These are phyloP conservation scores for Wallacemonas sp. DNA, from an alignment of 208 protist species.

Conservation along the genomic window DNA sequence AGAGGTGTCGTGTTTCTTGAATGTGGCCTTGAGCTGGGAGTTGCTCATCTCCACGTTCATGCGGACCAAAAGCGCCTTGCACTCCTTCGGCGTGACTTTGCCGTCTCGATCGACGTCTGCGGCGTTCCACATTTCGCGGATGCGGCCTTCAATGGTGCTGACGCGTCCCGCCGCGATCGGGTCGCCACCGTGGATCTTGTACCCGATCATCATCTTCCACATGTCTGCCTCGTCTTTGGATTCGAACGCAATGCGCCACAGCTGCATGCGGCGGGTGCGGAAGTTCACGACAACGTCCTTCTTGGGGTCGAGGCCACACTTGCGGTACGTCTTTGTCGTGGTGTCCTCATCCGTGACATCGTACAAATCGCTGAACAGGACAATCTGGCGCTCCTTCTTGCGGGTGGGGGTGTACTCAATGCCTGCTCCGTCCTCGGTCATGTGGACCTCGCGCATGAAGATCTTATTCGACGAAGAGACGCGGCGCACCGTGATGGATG, in stretches of 20 bases:
- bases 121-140: conserved; percentile 47
- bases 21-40: conserved; percentile 21
- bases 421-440: conserved; percentile 35
- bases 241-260: conserved; percentile 39
- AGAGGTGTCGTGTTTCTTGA: conserved; percentile 39
- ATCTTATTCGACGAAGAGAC: conserved; percentile 21
- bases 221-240: conserved; percentile 22
- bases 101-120: conserved; percentile 49
- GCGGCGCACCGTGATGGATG: conserved; percentile 22
- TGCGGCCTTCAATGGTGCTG: conserved; percentile 29
- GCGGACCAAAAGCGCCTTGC: conserved; percentile 45
- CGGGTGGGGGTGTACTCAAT: conserved; percentile 52
- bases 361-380: conserved; percentile 55
- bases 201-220: conserved; percentile 47
- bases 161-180: conserved; percentile 8
- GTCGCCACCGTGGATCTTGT: conserved; percentile 19
- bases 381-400: conserved; percentile 33
- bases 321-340: conserved; percentile 43
- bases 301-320: conserved; percentile 28
- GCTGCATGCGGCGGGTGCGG: conserved; percentile 27
- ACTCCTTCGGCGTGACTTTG: conserved; percentile 44
- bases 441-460: conserved; percentile 21
- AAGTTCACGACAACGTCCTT: conserved; percentile 52
- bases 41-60: conserved; percentile 45
- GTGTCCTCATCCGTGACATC: conserved; percentile 45